These are phyloP conservation scores for Cercospora sp. DNA, from an alignment of 2,329 filamentous ascomycete species.

Conservation along the genomic window DNA sequence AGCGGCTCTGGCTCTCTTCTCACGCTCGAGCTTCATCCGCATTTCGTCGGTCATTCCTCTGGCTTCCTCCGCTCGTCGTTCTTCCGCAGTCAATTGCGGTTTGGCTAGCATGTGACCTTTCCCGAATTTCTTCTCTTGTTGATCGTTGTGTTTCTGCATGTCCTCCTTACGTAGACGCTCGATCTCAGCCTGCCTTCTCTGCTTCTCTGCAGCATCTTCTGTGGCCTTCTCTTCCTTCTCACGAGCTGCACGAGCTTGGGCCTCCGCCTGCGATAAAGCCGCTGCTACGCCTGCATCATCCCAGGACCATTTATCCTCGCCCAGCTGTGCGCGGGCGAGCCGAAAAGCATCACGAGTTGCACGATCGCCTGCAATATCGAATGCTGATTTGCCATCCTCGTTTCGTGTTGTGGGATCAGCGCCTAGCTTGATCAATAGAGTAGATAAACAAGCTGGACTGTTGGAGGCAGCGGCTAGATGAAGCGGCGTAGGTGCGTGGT, in stretches of 20 bases:
- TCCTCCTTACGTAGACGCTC: slow-evolving; percentile 70
- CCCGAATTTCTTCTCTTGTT: slow-evolving; percentile 54
- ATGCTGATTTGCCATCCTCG: slow-evolving; percentile 77
- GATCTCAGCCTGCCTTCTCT: slow-evolving; percentile 71
- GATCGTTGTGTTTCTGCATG: slow-evolving; percentile 53
- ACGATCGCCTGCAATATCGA: slow-evolving; percentile 83
- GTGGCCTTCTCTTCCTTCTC: slow-evolving; percentile 70
- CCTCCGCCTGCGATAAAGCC: slow-evolving; percentile 69
- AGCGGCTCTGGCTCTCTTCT: slow-evolving; percentile 84
- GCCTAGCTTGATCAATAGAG: slow-evolving; percentile 71
- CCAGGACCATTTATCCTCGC: slow-evolving; percentile 78
- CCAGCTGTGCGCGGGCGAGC: slow-evolving; percentile 78
- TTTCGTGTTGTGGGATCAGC: slow-evolving; percentile 73
- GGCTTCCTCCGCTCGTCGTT: slow-evolving; percentile 79
- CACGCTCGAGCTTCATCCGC: slow-evolving; percentile 78
- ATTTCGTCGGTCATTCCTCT: slow-evolving; percentile 87
- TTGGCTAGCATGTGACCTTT: slow-evolving; percentile 53
- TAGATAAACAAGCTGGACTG: slow-evolving; percentile 71
- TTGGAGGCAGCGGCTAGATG: slow-evolving; percentile 85
- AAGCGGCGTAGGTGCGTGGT: slow-evolving; percentile 79
- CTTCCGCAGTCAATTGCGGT: slow-evolving; percentile 71
- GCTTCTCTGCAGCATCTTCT: slow-evolving; percentile 61
- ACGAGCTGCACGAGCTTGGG: slow-evolving; percentile 65
- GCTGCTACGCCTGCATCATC: slow-evolving; percentile 70
- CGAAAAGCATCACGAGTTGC: slow-evolving; percentile 88